Percentiles rank a stretch among this genome's conserved stretches.
These are phyloP conservation scores for Macrophomina phaseolina DNA, from an alignment of 2,329 filamentous ascomycete species.

Conservation along the genomic window DNA sequence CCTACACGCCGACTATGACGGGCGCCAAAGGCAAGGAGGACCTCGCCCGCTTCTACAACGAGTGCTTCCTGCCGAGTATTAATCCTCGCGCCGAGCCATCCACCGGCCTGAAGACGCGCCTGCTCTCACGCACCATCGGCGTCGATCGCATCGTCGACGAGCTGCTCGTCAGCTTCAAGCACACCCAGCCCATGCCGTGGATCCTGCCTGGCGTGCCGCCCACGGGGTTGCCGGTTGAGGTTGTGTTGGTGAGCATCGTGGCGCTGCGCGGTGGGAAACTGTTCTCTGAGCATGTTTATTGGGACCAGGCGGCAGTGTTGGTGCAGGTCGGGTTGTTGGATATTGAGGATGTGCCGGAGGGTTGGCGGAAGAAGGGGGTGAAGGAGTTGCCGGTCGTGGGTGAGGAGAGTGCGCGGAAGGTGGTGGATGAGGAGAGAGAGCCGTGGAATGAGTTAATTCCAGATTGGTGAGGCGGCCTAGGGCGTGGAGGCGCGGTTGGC, in stretches of 20 bases:
- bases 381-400: conserved; percentile 55
- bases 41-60: conserved; percentile 58
- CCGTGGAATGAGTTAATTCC: conserved; percentile 54
- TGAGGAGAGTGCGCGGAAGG: conserved; percentile 53
- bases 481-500: background rate
- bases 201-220: conserved; percentile 64
- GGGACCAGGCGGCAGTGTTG: conserved; percentile 67
- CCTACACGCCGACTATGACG: conserved; percentile 53
- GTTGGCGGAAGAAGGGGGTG: conserved; percentile 51
- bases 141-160: conserved; percentile 67
- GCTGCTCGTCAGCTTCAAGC: conserved; percentile 62
- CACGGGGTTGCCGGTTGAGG: conserved; percentile 62
- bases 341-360: conserved; percentile 56
- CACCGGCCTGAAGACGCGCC: conserved; percentile 52
- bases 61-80: conserved; percentile 60
- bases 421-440: conserved; percentile 51
- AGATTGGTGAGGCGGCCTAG: conserved; percentile 42
- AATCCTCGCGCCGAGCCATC: conserved; percentile 41
- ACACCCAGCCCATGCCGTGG: conserved; percentile 63
- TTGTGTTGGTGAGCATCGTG: conserved; percentile 63
- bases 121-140: conserved; percentile 64
- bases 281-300: conserved; percentile 65
- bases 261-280: conserved; percentile 59
- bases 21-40: conserved; percentile 52
- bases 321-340: conserved; percentile 65